Percentiles rank a stretch among this genome's conserved stretches.
phyloP scores from a whole-genome alignment of 2,329 filamentous ascomycete genomes.

The Dothistroma pini region DNA sequence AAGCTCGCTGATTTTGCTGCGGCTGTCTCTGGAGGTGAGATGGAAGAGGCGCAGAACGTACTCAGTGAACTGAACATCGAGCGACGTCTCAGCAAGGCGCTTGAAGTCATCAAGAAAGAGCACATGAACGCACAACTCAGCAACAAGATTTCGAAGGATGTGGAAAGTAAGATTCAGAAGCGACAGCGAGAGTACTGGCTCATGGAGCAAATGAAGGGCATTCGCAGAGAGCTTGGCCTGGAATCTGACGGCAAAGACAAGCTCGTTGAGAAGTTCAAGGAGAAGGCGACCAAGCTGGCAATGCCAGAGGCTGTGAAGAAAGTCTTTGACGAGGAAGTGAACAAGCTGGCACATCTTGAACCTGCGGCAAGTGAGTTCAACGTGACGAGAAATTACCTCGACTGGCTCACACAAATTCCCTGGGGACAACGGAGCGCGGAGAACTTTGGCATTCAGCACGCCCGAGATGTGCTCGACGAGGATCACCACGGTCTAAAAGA shows the following conservation, averaged over 20 bases:
- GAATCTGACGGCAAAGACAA: slow-evolving; percentile 99
- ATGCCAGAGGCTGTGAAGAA: slow-evolving; percentile 98
- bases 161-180: slow-evolving; percentile 96
- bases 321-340: slow-evolving; percentile 97
- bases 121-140: slow-evolving; percentile 97
- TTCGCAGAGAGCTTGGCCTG: slow-evolving; percentile 88
- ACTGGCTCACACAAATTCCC: slow-evolving; percentile 97
- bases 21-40: slow-evolving; percentile 90
- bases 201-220: slow-evolving; percentile 99
- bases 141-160: slow-evolving; percentile 96
- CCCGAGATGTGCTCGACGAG: slow-evolving; percentile 85
- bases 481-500: slow-evolving; percentile 97
- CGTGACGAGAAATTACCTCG: slow-evolving; percentile 94
- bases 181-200: slow-evolving; percentile 97
- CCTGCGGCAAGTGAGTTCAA: slow-evolving; percentile 97
- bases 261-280: slow-evolving; percentile 93
- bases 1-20: slow-evolving; percentile 97
- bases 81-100: slow-evolving; percentile 83
- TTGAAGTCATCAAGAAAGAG: slow-evolving; percentile 94
- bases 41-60: slow-evolving; percentile 87
- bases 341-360: slow-evolving; percentile 93
- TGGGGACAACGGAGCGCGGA: slow-evolving; percentile 95
- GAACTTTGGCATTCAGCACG: slow-evolving; percentile 93
- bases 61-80: slow-evolving; percentile 86
- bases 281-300: slow-evolving; percentile 86